Conservation (phyloP, 192 early-diverging fungal species). For the Umbelopsis ramanniana region DNA sequence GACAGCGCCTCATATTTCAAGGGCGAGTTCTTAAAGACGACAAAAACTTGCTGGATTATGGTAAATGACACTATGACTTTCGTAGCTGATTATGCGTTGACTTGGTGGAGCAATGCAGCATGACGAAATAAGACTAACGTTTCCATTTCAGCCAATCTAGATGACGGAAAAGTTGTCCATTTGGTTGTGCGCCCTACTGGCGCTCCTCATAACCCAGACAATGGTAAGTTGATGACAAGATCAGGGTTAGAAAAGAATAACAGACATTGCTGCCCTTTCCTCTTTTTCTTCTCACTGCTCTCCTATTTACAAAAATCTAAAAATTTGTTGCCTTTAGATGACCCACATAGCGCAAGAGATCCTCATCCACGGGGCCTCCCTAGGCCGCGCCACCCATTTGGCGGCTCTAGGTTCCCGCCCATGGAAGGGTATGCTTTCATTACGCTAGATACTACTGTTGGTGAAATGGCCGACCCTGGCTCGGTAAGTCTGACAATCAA, state of each 20-base stretch:
- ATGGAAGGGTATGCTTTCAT: slow-evolving; percentile 44
- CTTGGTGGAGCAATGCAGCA: too few species aligned
- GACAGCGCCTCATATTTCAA: slow-evolving; percentile 56
- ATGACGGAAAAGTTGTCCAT: slow-evolving; percentile 55
- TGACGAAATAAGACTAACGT: background rate
- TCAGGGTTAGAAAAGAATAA: background rate
- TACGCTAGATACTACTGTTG: slow-evolving; percentile 32
- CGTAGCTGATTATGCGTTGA: background rate
- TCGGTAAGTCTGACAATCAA: slow-evolving; percentile 22
- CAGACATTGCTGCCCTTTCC: background rate
- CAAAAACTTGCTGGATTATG: slow-evolving; percentile 47
- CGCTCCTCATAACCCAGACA: slow-evolving; percentile 48
- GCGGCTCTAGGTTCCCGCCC: slow-evolving; percentile 27
- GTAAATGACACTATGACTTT: slow-evolving; percentile 26
- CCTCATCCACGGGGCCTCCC: background rate
- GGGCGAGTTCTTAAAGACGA: slow-evolving; percentile 51
- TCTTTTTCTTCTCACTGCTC: background rate
- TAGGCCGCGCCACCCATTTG: background rate
- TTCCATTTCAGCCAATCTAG: slow-evolving; percentile 36
- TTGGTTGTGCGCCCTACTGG: slow-evolving; percentile 54
- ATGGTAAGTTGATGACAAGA: slow-evolving; percentile 41
- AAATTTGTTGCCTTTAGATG: background rate
- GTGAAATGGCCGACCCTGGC: slow-evolving; percentile 26
- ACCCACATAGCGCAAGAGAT: slow-evolving; percentile 1
- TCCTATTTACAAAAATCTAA: background rate